Conservation (phyloP, 163 green algal genomes). For the Scenedesmus sp. region DNA sequence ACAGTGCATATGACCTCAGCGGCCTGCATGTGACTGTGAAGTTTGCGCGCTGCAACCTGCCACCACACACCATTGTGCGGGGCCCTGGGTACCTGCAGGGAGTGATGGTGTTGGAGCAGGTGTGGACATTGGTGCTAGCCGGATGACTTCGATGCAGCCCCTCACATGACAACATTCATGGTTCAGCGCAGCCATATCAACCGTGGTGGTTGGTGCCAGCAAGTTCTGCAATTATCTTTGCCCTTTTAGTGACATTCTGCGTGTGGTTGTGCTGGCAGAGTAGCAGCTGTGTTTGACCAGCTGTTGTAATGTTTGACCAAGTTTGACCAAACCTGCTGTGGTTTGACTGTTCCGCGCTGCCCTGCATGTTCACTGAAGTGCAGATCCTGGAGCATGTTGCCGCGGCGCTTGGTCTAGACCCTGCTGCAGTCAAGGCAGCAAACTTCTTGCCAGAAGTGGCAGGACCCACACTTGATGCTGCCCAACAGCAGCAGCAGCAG, state of each 20-base stretch:
- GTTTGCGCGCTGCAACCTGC: constrained; percentile 63
- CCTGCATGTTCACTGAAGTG: neutral
- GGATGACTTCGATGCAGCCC: neutral
- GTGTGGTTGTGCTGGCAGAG: no score
- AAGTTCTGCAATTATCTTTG: no score
- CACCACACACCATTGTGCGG: constrained; percentile 71
- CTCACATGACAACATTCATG: neutral
- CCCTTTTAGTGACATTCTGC: no score
- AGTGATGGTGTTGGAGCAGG: constrained; percentile 70
- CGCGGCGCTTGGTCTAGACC: constrained; percentile 59
- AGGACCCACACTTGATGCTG: neutral
- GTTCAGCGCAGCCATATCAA: neutral
- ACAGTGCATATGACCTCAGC: constrained; percentile 45
- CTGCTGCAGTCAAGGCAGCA: constrained; percentile 62
- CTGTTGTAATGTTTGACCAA: no score
- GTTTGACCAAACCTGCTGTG: neutral
- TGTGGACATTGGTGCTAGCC: neutral
- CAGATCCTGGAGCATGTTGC: constrained; percentile 82
- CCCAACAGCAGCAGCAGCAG: neutral
- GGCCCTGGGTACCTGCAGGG: constrained; percentile 67
- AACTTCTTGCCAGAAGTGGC: constrained; percentile 63
- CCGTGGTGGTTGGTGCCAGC: neutral
- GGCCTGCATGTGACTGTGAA: constrained; percentile 50
- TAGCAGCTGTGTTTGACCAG: no score
- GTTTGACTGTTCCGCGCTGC: neutral